phyloP scores from a whole-genome alignment of 345 rosid genomes.

The Hibiscus tridactylites region DNA sequence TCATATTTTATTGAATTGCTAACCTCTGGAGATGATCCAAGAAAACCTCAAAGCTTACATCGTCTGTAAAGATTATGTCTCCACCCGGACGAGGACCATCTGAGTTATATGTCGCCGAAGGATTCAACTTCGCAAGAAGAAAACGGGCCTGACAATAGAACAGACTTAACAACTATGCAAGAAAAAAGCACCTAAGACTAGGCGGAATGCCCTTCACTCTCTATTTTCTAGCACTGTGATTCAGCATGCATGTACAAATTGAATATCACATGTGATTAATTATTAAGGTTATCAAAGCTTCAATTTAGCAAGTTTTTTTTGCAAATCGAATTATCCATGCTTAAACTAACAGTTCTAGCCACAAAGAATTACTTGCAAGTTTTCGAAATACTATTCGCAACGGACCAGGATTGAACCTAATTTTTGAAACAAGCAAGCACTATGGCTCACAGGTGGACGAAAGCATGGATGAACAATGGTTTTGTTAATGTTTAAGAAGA shows the following conservation, averaged over 20 bases:
- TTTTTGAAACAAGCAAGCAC: background rate
- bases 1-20: slow-evolving; percentile 43
- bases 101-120: slow-evolving; percentile 60
- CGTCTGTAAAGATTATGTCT: slow-evolving; percentile 76
- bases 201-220: background rate
- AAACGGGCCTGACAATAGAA: slow-evolving; percentile 65
- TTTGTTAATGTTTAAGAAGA: background rate
- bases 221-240: background rate
- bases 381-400: background rate
- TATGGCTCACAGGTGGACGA: background rate
- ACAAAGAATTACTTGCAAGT: too few relatives aligned
- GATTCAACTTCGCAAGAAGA: slow-evolving; percentile 87
- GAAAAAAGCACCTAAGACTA: background rate
- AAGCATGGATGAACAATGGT: background rate
- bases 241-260: background rate
- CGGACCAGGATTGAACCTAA: background rate
- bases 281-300: background rate
- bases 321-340: background rate
- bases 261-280: background rate
- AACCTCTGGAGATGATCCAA: slow-evolving; percentile 90
- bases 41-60: slow-evolving; percentile 89
- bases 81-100: slow-evolving; percentile 40
- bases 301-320: background rate
- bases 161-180: background rate
- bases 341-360: background rate